Conservation (phyloP, 208 protist species). For the Acanthamoeba castellanii region DNA sequence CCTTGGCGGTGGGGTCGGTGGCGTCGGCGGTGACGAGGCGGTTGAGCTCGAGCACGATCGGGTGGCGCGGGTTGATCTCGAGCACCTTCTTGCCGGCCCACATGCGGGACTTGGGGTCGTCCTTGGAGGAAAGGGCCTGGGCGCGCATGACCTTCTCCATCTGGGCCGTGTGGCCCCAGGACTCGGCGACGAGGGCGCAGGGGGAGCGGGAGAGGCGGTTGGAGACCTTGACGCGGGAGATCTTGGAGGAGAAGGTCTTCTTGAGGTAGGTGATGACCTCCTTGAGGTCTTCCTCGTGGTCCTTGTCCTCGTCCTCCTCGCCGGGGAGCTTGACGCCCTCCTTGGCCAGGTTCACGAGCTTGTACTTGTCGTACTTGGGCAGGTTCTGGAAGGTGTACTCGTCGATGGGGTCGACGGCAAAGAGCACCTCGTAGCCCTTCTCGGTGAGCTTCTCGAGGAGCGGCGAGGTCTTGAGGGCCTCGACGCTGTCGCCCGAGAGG, state of each 20-base stretch:
- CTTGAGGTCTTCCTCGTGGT: slow-evolving; percentile 94
- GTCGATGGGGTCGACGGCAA: slow-evolving; percentile 98
- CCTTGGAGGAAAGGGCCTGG: no score
- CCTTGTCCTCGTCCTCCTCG: slow-evolving; percentile 90
- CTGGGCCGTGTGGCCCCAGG: slow-evolving; percentile 96
- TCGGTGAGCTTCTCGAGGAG: slow-evolving; percentile 90
- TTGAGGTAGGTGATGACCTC: slow-evolving; percentile 93
- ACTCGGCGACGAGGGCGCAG: slow-evolving; percentile 94
- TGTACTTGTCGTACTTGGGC: slow-evolving; percentile 96
- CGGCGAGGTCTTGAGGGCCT: slow-evolving; percentile 88
- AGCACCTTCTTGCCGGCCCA: slow-evolving; percentile 91
- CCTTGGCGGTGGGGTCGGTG: slow-evolving; percentile 92
- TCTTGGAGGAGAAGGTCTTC: slow-evolving; percentile 87
- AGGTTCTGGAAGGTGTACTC: slow-evolving; percentile 97
- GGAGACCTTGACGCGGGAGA: slow-evolving; percentile 94
- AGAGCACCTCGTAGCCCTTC: slow-evolving; percentile 92
- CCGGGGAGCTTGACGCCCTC: slow-evolving; percentile 95
- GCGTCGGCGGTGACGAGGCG: slow-evolving; percentile 91
- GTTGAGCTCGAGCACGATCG: slow-evolving; percentile 96
- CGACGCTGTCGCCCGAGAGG: slow-evolving; percentile 87
- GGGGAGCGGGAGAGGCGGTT: slow-evolving; percentile 95
- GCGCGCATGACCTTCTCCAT: slow-evolving; percentile 93
- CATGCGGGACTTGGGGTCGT: slow-evolving; percentile 68
- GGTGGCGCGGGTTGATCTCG: slow-evolving; percentile 98
- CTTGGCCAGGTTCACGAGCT: slow-evolving; percentile 97